These are phyloP conservation scores for Alternaria novae-zelandiae DNA, from an alignment of 2,329 filamentous ascomycete genomes.

Conservation along the genomic window DNA sequence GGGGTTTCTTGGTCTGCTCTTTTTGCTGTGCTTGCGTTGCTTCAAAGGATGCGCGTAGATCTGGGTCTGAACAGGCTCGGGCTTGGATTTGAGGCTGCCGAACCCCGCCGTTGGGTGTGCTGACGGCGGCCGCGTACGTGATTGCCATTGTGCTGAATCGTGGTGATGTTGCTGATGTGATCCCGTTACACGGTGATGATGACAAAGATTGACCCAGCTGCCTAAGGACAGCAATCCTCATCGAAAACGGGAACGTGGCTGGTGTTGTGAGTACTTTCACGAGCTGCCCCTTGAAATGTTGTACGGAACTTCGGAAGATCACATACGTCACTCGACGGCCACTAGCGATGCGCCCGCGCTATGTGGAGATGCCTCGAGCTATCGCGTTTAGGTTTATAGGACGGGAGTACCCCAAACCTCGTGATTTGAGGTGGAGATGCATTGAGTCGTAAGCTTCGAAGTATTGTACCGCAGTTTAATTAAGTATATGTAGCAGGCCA, in stretches of 20 bases:
- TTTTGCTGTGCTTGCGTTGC: background rate
- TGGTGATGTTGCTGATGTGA: background rate
- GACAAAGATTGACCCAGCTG: background rate
- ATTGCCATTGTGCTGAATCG: conserved; percentile 13
- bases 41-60: conserved; percentile 17
- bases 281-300: background rate
- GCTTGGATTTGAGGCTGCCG: conserved; percentile 21
- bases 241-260: background rate
- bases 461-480: background rate
- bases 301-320: conserved; percentile 17
- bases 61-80: conserved; percentile 14
- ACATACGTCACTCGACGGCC: conserved; percentile 28
- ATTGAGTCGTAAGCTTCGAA: background rate
- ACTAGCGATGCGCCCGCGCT: conserved; percentile 19
- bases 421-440: background rate
- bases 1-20: conserved; percentile 11
- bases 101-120: conserved; percentile 22
- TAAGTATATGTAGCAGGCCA: background rate
- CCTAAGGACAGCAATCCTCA: conserved; percentile 7
- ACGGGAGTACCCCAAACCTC: background rate
- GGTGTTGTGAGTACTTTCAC: background rate
- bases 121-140: conserved; percentile 29
- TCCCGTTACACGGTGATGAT: background rate
- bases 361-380: conserved; percentile 16
- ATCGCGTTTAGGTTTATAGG: conserved; percentile 1